Base-by-base conservation (phyloP, 139 green algal species). In the Ettlia oleoabundans region DNA sequence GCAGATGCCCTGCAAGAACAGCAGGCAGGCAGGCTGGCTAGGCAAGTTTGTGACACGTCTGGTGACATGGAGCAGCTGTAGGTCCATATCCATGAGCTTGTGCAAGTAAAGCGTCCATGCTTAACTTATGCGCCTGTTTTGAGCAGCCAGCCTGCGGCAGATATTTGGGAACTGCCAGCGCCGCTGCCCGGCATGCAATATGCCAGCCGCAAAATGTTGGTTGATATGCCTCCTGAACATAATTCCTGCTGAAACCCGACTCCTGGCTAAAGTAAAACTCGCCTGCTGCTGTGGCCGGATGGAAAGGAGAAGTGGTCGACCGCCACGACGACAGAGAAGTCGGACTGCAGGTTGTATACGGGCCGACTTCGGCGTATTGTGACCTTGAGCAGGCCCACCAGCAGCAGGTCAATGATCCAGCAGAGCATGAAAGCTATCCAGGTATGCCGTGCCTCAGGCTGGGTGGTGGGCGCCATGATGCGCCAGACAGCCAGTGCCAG, bases 301-400 rank as follows among this genome's bases (percentile, higher is more conserved):
- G 91, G 91, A 55, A 94, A 94, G 41, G 85, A 91, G 42, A 84
- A 92, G 32, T 79, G 58, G 76, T 94, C 91, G 24, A 94, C 91
- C 4, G 86, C 55, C 24, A 94, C 90, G 13, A 94, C 86, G 10
- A 92, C 71, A 15, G 85, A 43, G 43, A 90, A 92, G 73, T 94
- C 90, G 0, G 79, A 80, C 18, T 43, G 58, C 3, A 88, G 70
- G 65, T 92, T 94, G 83, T 94, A 92, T 0, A 84, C 69, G 4
- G 91, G 91, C n/a, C 91, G 72, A 22, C 61, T 33, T 21, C 91
- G 81, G 30, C 83, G 65, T 9, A 91, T 64, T 0, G 86, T 1
- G 7, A 58, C 83, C 66, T 94, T 94, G 18, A 91, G 2, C 1
- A 64, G 35, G 4, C 90, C 91, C 68, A 92, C 88, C 40, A 91